A percentile compares a stretch with the other conserved stretches of the same genome.
Evolutionary conservation across 148 eudicot genomes (phyloP).

Genomic region (Selenicereus undatus): DNA sequence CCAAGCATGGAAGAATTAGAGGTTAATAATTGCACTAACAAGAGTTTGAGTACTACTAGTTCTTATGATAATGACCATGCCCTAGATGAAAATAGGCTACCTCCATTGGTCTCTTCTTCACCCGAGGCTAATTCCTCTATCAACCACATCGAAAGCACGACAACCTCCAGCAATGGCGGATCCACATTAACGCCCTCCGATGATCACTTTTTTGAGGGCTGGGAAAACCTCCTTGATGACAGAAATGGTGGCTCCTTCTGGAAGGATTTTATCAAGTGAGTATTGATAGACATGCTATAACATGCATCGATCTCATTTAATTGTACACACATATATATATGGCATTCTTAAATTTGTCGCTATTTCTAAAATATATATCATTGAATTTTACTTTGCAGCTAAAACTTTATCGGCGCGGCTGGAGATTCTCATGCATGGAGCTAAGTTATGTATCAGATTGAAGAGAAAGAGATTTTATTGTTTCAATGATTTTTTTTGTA

Average conservation of each 20-base stretch:
- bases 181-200: constrained; percentile 22
- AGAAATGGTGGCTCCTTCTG: constrained; percentile 36
- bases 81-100: constrained; percentile 30
- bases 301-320: not conserved
- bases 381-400: constrained; percentile 8
- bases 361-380: not conserved
- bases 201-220: constrained; percentile 35
- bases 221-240: constrained; percentile 45
- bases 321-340: too few relatives aligned
- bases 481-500: not conserved
- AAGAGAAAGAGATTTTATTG: not conserved
- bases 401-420: not conserved
- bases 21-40: not conserved
- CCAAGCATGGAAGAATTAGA: constrained; percentile 9
- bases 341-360: too few relatives aligned
- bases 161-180: constrained; percentile 30
- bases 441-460: not conserved
- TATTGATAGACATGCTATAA: not conserved
- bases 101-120: constrained; percentile 39
- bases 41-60: constrained; percentile 12
- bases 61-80: constrained; percentile 13
- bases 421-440: not conserved
- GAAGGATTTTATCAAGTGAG: constrained; percentile 38
- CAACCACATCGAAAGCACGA: constrained; percentile 30
- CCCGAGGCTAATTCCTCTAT: constrained; percentile 20